Evolutionary conservation across 2,329 filamentous ascomycete species (phyloP).

Genomic region (Endocalyx cinctus): DNA sequence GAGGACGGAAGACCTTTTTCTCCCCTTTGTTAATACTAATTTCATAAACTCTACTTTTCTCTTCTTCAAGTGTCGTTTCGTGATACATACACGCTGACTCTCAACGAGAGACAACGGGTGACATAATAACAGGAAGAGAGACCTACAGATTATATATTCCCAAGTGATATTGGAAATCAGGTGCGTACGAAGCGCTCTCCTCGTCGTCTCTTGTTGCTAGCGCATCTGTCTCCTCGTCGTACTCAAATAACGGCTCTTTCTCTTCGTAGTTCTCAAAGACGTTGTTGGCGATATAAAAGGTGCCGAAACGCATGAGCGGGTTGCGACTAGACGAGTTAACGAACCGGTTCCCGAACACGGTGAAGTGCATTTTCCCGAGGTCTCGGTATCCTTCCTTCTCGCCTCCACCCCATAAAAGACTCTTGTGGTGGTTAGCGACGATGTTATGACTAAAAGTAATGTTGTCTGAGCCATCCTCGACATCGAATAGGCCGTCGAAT

Average conservation of each 20-base stretch:
- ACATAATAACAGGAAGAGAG: not conserved
- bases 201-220: not conserved
- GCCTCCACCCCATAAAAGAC: slow-evolving; percentile 16
- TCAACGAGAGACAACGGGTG: too few species aligned
- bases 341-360: slow-evolving; percentile 15
- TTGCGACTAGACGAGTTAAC: slow-evolving; percentile 14
- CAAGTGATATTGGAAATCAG: slow-evolving; percentile 14
- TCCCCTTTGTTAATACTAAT: too few species aligned
- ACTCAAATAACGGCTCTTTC: slow-evolving; percentile 7
- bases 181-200: slow-evolving; percentile 9
- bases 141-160: slow-evolving; percentile 17
- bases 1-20: slow-evolving; percentile 13
- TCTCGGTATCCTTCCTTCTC: slow-evolving; percentile 15
- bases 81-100: too few species aligned
- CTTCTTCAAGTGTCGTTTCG: too few species aligned
- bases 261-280: slow-evolving; percentile 14
- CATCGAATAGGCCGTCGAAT: slow-evolving; percentile 16
- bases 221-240: not conserved
- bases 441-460: slow-evolving; percentile 18
- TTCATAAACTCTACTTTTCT: too few species aligned
- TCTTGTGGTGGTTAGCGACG: slow-evolving; percentile 18
- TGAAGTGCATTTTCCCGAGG: slow-evolving; percentile 15
- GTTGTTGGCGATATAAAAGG: slow-evolving; percentile 15
- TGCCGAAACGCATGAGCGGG: slow-evolving; percentile 17
- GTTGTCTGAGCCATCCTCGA: slow-evolving; percentile 15